These are phyloP conservation scores for Claviceps cyperi DNA, from an alignment of 2,329 filamentous ascomycete genomes.

Conservation along the genomic window DNA sequence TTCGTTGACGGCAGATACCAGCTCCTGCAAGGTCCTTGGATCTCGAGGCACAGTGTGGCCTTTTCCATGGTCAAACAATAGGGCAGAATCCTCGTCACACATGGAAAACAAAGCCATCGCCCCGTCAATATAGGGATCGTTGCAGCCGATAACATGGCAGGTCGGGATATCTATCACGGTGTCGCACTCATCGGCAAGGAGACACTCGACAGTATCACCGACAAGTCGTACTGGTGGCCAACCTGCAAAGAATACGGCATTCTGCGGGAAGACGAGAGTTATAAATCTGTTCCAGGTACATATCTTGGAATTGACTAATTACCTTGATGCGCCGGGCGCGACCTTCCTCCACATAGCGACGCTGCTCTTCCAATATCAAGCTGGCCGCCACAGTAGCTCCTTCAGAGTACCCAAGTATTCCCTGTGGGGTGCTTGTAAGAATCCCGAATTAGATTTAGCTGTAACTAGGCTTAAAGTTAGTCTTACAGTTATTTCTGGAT, in stretches of 20 bases:
- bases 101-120: conserved; percentile 45
- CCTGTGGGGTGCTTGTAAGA: conserved; percentile 10
- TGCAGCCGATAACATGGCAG: conserved; percentile 33
- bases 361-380: conserved; percentile 30
- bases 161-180: conserved; percentile 33
- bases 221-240: conserved; percentile 33
- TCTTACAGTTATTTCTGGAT: conserved; percentile 2
- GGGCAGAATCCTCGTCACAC: conserved; percentile 41
- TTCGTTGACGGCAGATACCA: neutral
- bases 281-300: too few relatives aligned
- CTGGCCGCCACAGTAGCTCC: conserved; percentile 39
- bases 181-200: conserved; percentile 31
- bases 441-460: neutral
- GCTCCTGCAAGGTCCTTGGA: conserved; percentile 28
- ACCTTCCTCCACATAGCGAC: neutral
- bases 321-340: conserved; percentile 20
- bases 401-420: conserved; percentile 43
- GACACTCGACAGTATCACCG: conserved; percentile 18
- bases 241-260: conserved; percentile 30
- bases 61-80: conserved; percentile 48
- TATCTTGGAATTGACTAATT: conserved; percentile 3
- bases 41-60: conserved; percentile 45
- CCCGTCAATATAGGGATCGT: conserved; percentile 43
- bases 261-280: neutral
- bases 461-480: neutral